These are phyloP conservation scores for Russula ochroleuca DNA, from an alignment of 768 basidiomycete genomes.

Conservation along the genomic window DNA sequence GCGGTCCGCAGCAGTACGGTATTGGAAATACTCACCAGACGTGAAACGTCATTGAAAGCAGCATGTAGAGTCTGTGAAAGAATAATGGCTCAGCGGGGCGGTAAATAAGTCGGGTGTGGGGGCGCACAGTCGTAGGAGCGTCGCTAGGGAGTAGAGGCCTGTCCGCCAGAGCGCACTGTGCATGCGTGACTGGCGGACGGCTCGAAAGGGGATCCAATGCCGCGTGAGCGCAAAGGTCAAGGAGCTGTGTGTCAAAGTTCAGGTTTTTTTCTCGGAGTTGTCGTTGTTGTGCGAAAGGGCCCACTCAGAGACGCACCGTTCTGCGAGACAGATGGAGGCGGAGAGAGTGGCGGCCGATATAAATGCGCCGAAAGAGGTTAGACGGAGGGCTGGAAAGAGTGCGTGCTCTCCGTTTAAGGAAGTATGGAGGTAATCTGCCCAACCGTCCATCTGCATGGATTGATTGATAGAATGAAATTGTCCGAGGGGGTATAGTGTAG, in stretches of 20 bases:
- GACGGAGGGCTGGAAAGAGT: conserved; percentile 39
- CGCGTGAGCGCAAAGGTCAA: conserved; percentile 48
- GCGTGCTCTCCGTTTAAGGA: conserved; percentile 44
- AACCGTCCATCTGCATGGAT: conserved; percentile 40
- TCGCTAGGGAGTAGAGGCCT: conserved; percentile 52
- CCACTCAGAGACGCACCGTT: conserved; percentile 48
- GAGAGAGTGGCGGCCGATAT: conserved; percentile 45
- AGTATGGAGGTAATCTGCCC: conserved; percentile 46
- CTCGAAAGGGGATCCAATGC: conserved; percentile 43
- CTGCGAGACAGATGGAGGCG: conserved; percentile 45
- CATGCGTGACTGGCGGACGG: conserved; percentile 41
- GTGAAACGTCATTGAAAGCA: conserved; percentile 67
- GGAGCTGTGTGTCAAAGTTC: conserved; percentile 36
- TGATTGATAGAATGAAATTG: neutral
- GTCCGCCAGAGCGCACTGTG: conserved; percentile 51
- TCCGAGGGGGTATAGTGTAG: neutral
- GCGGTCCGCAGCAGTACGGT: neutral
- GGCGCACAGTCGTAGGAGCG: conserved; percentile 58
- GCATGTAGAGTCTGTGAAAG: conserved; percentile 58
- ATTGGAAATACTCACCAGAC: conserved; percentile 47
- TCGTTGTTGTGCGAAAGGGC: neutral
- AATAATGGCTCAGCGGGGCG: neutral
- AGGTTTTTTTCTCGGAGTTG: neutral
- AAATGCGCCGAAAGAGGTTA: conserved; percentile 50
- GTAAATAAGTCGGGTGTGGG: too few relatives aligned